phyloP scores from a whole-genome alignment of 192 early-diverging fungal genomes.

The Rhizoclosmatium globosum region DNA sequence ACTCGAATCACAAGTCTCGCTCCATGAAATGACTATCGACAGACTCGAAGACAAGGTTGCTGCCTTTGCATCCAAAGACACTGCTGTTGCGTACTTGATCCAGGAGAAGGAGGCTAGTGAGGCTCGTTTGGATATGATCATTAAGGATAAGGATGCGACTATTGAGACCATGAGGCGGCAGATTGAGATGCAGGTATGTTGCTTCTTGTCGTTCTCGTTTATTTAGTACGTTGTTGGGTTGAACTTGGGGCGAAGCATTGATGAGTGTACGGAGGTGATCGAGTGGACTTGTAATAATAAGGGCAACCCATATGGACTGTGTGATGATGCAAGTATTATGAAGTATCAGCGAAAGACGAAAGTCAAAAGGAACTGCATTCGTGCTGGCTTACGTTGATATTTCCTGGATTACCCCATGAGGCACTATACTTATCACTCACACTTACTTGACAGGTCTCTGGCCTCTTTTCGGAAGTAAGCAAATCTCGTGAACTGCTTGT shows the following conservation, averaged over 20 bases:
- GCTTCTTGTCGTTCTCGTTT: constrained; percentile 1
- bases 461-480: constrained; percentile 36
- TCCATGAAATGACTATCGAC: constrained; percentile 18
- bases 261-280: too few relatives aligned
- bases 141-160: constrained; percentile 43
- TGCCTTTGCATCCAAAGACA: constrained; percentile 33
- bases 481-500: constrained; percentile 35
- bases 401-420: background rate
- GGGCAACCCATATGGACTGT: too few relatives aligned
- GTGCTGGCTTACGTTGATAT: background rate
- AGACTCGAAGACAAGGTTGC: constrained; percentile 14
- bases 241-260: too few relatives aligned
- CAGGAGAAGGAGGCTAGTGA: constrained; percentile 26
- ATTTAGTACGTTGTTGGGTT: background rate
- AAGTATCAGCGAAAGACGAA: too few relatives aligned
- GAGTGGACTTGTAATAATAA: too few relatives aligned
- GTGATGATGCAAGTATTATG: too few relatives aligned
- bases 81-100: constrained; percentile 16
- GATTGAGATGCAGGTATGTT: constrained; percentile 44
- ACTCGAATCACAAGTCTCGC: constrained; percentile 19
- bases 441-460: constrained; percentile 18
- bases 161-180: constrained; percentile 41
- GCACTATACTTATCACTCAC: background rate
- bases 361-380: too few relatives aligned
- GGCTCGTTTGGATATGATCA: constrained; percentile 28